A percentile compares a stretch with the other conserved stretches of the same genome.
phyloP scores from a whole-genome alignment of 179 eudicot genomes.

The Silene vulgaris region DNA sequence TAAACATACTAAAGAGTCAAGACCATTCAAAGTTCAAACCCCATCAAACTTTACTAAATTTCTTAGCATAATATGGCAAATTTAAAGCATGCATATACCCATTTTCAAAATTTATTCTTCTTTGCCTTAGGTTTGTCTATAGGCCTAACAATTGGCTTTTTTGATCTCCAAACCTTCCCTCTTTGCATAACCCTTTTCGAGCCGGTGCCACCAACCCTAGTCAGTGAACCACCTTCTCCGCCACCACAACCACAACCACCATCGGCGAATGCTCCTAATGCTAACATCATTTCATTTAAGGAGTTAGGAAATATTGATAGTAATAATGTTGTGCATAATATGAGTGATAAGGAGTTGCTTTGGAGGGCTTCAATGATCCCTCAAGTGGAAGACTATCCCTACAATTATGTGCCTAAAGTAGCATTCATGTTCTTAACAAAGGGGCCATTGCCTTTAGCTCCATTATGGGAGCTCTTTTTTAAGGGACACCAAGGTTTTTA shows the following conservation, averaged over 20 bases:
- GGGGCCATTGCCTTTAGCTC: constrained; percentile 48
- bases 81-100: constrained; percentile 20
- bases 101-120: constrained; percentile 19
- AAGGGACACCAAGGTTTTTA: constrained; percentile 31
- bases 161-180: constrained; percentile 21
- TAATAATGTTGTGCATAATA: constrained; percentile 36
- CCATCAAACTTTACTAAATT: background rate
- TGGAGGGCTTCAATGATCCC: constrained; percentile 48
- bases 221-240: constrained; percentile 18
- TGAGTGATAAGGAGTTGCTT: constrained; percentile 44
- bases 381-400: constrained; percentile 31
- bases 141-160: constrained; percentile 33
- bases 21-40: background rate
- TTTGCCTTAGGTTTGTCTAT: constrained; percentile 38
- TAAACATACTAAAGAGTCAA: background rate
- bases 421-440: constrained; percentile 57
- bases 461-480: constrained; percentile 42
- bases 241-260: background rate
- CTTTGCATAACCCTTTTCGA: constrained; percentile 9
- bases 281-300: background rate
- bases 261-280: background rate
- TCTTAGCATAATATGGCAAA: constrained; percentile 18
- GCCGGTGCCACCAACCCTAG: constrained; percentile 14
- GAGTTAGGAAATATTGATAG: constrained; percentile 1
- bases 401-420: constrained; percentile 30